Base-by-base conservation (phyloP, 805 yeast genomes). In the Teunomyces lycoperdinae region DNA sequence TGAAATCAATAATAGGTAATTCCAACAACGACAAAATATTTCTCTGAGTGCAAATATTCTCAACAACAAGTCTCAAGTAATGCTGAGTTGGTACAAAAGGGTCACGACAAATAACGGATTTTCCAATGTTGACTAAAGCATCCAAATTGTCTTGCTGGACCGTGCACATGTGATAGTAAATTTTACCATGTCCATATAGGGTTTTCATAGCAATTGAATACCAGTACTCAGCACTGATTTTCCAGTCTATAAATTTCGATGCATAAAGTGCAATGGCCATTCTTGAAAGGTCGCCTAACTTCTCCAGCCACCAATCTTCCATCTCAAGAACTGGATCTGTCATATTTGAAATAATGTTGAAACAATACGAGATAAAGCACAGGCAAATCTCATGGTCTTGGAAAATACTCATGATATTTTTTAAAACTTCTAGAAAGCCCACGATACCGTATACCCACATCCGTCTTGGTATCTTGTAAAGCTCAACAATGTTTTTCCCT, bases 381-480 rank as follows among this genome's bases (percentile, higher is more conserved):
- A 84, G 80, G 59, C 89, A 85, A 11, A 86, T 84, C 59, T 85
- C 91, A 56, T 87, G 91, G 54, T 86, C 91, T 58, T 81, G 80
- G 58, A 84, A 85, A 17, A 85, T 80, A 14, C 85, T 83, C 50
- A 83, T 80, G 42, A 86, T 85, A 62, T 85, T 86, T 60, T 86
- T 86, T 58, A 86, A 67, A 5, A 86, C 89, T 61, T 86, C 94
- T 43, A 86, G 66, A 56, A 87, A 85, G 14, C 91, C 88, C 11
- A 87, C 91, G 10, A 88, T 82, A 24, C 95, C 95, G 62, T 87
- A 87, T 7, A 87, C 91, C 94, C 94, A 87, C 73, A 87, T 74
- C 56, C 94, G 71, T 57, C 92, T 74, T 31, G 88, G 87, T 38
- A 87, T 85, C 62, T 89, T 81, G 62, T 87, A 87, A 35, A 85